Percentiles rank a stretch among this genome's conserved stretches.
Evolutionary conservation across 345 rosid species (phyloP).

Genomic region (Cochlearia excelsa): DNA sequence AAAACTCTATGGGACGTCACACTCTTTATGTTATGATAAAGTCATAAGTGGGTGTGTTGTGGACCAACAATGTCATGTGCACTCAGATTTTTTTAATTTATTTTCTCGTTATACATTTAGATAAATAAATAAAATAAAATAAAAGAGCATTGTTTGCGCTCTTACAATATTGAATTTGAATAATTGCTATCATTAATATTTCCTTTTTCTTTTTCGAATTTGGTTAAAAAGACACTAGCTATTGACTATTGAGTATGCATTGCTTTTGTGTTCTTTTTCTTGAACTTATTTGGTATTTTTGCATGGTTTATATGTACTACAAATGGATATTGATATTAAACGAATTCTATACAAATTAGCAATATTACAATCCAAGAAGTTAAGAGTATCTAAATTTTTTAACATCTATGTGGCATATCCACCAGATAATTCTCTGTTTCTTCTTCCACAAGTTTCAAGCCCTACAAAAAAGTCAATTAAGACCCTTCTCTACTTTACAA

Average conservation of each 20-base stretch:
- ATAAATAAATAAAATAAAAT: constrained; percentile 7
- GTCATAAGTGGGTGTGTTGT: constrained; percentile 31
- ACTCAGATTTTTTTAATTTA: constrained; percentile 23
- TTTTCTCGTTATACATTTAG: constrained; percentile 2
- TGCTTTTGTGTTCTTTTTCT: no score
- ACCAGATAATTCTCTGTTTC: not conserved
- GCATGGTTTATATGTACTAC: no score
- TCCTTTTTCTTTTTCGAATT: constrained; percentile 5
- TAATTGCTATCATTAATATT: constrained; percentile 10
- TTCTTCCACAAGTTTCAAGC: constrained; percentile 20
- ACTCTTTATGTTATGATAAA: constrained; percentile 29
- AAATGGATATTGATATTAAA: no score
- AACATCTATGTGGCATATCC: no score
- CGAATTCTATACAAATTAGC: no score
- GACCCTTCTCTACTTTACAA: not conserved
- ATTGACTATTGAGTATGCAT: no score
- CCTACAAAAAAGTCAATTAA: constrained; percentile 1
- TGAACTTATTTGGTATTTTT: no score
- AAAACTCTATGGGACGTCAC: constrained; percentile 19
- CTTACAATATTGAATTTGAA: constrained; percentile 16
- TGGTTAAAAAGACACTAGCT: constrained; percentile 7
- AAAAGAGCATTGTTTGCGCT: constrained; percentile 16
- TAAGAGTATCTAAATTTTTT: no score
- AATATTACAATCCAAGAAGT: no score
- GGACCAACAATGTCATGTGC: constrained; percentile 36